phyloP scores from a whole-genome alignment of 208 protist species.

The Kentomonas sorsogonicus region DNA sequence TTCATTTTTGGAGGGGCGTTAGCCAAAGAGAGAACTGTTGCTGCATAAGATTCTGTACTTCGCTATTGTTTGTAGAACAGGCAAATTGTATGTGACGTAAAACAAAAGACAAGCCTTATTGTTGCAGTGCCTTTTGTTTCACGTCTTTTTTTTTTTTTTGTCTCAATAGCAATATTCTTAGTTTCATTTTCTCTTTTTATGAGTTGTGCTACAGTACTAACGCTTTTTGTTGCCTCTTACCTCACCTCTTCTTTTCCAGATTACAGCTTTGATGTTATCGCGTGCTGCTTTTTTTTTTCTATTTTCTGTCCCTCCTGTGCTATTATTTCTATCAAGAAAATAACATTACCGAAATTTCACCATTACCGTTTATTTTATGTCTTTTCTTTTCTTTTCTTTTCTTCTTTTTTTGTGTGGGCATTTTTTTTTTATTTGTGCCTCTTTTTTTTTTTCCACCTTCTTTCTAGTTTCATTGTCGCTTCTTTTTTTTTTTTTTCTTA shows the following conservation, averaged over 20 bases:
- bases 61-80: no score
- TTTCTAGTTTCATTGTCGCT: constrained; percentile 9
- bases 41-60: not conserved
- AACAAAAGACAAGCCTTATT: no score
- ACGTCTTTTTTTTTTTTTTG: no score
- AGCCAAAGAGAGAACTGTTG: not conserved
- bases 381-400: constrained; percentile 10
- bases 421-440: not conserved
- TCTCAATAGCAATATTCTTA: no score
- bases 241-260: no score
- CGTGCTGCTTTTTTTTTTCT: constrained; percentile 10
- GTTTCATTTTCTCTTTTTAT: no score
- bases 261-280: not conserved
- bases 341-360: not conserved
- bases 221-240: no score
- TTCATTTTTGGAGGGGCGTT: not conserved
- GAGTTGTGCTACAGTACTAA: no score
- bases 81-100: no score
- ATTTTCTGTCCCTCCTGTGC: constrained; percentile 9
- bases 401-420: constrained; percentile 1
- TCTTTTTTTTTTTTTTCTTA: not conserved
- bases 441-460: not conserved
- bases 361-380: constrained; percentile 1
- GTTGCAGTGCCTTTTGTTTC: no score
- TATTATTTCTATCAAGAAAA: not conserved